Evolutionary conservation across 106 monocot genomes (phyloP), one percentile per base, ranked within the genome.

Genomic region (Allium sativum): DNA sequence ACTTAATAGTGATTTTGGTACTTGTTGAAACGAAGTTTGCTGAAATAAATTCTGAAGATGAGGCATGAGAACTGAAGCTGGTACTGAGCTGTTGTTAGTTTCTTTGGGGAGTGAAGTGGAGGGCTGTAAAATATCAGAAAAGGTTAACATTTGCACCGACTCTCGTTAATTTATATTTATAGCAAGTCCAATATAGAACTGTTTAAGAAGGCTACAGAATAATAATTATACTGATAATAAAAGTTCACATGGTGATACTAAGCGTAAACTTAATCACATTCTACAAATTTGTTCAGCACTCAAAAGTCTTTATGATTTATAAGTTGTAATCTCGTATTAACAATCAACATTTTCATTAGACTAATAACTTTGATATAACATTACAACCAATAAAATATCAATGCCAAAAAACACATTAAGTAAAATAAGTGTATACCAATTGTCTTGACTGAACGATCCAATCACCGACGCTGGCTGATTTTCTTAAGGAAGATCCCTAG

Each of bases 11-110:
- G 52, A 12, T 1, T 59, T 9, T 40, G 55, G 12, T 75, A 96
- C 95, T 69, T 87, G 90, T 68, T 96, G 95, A 77, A 96, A 91
- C 48, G 84, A 84, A 58, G 87, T 82, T 66, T 90, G 95, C 44
- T 84, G 84, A 67, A 84, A 74, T 70, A 96, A 79, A 78, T 91
- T 90, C 60, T 96, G 84, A 72, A 96, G 95, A 44, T 96, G 95
- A 68, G 95, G 87, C 73, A 91, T 65, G 13, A 96, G 67, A 67
- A 87, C 48, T 42, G 87, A 84, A 59, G 90, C 78, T 57, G 90
- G 87, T 63, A 96, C 47, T 42, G 74, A 62, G 31, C 65, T 75
- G 72, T 77, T 86, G 55, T 40, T 65, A 48, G 82, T 51, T 68
- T 89, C 90, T 76, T 82, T 96, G 15, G 76, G 46, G 3, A 66